These are phyloP conservation scores for Rhodotorula kratochvilovae DNA, from an alignment of 768 basidiomycete genomes.

Conservation along the genomic window DNA sequence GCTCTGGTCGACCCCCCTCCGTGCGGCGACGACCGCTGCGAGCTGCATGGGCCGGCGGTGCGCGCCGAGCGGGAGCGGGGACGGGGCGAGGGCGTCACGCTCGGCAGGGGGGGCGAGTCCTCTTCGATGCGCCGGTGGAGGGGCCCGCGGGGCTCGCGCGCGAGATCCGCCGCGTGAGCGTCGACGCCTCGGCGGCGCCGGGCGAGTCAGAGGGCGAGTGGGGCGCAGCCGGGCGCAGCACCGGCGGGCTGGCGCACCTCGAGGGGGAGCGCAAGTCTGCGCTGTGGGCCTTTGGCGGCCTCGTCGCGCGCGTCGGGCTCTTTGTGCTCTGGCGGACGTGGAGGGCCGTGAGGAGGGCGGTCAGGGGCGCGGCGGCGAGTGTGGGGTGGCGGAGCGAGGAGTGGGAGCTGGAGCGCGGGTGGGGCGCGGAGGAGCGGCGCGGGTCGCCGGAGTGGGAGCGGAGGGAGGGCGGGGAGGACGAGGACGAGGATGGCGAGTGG, in stretches of 20 bases:
- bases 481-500: neutral
- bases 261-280: neutral
- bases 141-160: neutral
- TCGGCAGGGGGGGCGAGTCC: conserved; percentile 16
- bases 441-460: neutral
- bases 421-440: neutral
- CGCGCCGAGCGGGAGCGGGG: neutral
- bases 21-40: neutral
- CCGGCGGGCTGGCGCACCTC: neutral
- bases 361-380: neutral
- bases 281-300: neutral
- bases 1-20: conserved; percentile 6
- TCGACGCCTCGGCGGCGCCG: neutral
- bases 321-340: neutral
- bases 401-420: neutral
- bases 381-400: conserved; percentile 2
- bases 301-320: conserved; percentile 1
- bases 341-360: neutral
- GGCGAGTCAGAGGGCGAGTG: neutral
- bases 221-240: neutral
- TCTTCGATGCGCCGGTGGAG: conserved; percentile 2
- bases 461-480: neutral
- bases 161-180: conserved; percentile 15
- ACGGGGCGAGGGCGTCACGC: neutral
- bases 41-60: neutral